phyloP scores from a whole-genome alignment of 176 grass and related monocot genomes.

The Oryza officinalis region DNA sequence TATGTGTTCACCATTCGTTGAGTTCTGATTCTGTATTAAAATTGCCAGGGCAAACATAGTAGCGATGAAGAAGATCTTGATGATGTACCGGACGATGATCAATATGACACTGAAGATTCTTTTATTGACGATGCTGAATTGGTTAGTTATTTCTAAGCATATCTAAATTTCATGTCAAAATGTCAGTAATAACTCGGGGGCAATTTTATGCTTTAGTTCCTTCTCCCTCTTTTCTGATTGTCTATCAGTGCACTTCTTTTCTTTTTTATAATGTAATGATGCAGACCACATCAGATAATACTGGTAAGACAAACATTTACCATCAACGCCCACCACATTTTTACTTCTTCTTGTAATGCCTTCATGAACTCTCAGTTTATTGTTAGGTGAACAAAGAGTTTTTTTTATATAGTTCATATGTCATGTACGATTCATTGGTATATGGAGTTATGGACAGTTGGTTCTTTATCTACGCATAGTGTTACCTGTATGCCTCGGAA shows the following conservation, averaged over 20 bases:
- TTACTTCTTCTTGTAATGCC: constrained; percentile 19
- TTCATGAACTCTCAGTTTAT: constrained; percentile 7
- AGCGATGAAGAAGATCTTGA: constrained; percentile 95
- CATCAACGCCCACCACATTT: background rate
- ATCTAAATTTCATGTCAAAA: background rate
- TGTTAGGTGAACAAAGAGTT: constrained; percentile 4
- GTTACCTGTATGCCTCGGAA: background rate
- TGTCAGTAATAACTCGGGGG: background rate
- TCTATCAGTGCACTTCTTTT: background rate
- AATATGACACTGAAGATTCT: constrained; percentile 99
- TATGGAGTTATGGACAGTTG: background rate
- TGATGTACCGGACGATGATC: constrained; percentile 92
- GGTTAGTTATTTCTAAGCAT: constrained; percentile 58
- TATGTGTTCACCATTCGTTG: background rate
- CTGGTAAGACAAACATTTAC: background rate
- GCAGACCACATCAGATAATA: constrained; percentile 17
- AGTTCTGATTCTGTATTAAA: constrained; percentile 34
- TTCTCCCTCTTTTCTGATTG: constrained; percentile 26
- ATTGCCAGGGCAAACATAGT: constrained; percentile 85
- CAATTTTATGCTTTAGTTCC: background rate
- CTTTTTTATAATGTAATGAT: constrained; percentile 28
- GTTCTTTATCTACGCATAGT: constrained; percentile 11
- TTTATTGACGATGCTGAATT: constrained; percentile 98
- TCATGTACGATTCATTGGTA: background rate
- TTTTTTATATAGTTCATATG: constrained; percentile 11